Percentiles rank a stretch among this genome's conserved stretches.
Conservation (phyloP, 2,329 filamentous ascomycete genomes). For the Epichloe scottii region DNA sequence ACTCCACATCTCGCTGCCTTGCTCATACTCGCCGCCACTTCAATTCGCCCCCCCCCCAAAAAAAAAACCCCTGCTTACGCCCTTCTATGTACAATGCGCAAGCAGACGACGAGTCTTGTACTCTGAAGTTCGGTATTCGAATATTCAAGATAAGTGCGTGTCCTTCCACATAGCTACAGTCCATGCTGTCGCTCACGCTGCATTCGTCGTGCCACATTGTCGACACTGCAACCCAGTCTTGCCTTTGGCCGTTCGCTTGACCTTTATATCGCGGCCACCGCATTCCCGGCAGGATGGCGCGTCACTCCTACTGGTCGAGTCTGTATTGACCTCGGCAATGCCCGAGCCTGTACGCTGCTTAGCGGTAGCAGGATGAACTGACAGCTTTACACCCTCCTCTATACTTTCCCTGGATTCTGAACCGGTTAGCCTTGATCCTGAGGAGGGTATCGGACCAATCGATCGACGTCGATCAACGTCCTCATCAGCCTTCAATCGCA, state of each 20-base stretch:
- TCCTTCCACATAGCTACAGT: not conserved
- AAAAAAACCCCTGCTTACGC: too few species aligned
- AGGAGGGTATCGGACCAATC: slow-evolving; percentile 13
- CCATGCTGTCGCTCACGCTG: not conserved
- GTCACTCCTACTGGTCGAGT: slow-evolving; percentile 12
- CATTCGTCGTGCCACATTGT: slow-evolving; percentile 2
- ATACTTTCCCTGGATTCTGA: slow-evolving; percentile 11
- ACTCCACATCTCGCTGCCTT: too few species aligned
- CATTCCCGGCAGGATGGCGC: slow-evolving; percentile 6
- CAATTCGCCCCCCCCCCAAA: too few species aligned
- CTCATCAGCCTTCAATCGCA: slow-evolving; percentile 14
- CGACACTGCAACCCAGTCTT: slow-evolving; percentile 7
- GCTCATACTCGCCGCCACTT: too few species aligned
- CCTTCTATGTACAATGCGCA: too few species aligned
- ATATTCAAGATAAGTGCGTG: not conserved
- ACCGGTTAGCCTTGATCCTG: slow-evolving; percentile 11
- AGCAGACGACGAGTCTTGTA: too few species aligned
- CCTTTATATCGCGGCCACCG: slow-evolving; percentile 3
- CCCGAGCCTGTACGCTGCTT: slow-evolving; percentile 23
- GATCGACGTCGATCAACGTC: slow-evolving; percentile 18
- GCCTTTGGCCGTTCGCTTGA: slow-evolving; percentile 4
- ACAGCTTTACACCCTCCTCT: slow-evolving; percentile 7
- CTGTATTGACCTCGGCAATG: slow-evolving; percentile 19
- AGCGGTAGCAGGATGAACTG: not conserved
- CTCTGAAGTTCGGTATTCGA: not conserved